Evolutionary conservation across 2,329 filamentous ascomycete genomes (phyloP).

Genomic region (Cryphonectria radicalis): DNA sequence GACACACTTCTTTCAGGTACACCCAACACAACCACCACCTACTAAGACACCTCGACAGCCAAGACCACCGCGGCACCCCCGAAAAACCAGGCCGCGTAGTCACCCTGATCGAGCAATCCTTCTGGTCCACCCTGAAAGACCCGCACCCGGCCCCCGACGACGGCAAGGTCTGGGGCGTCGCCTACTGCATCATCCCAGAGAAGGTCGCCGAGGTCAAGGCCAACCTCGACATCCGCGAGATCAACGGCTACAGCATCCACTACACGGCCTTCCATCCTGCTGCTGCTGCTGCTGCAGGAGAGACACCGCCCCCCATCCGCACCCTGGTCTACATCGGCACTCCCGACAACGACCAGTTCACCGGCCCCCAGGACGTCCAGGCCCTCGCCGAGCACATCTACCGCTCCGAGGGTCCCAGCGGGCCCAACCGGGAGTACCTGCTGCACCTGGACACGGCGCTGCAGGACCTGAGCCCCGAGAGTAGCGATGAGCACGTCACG

Average conservation of each 20-base stretch:
- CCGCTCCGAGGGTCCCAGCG: slow-evolving; percentile 78
- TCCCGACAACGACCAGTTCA: slow-evolving; percentile 89
- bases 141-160: slow-evolving; percentile 64
- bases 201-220: slow-evolving; percentile 78
- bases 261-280: slow-evolving; percentile 71
- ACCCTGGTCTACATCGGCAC: slow-evolving; percentile 81
- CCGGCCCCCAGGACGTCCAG: slow-evolving; percentile 80
- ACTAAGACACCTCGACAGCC: slow-evolving; percentile 53
- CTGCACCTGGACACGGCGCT: slow-evolving; percentile 79
- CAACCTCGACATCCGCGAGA: slow-evolving; percentile 95
- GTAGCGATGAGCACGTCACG: slow-evolving; percentile 80
- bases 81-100: slow-evolving; percentile 87
- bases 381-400: slow-evolving; percentile 80
- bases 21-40: background rate
- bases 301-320: slow-evolving; percentile 11
- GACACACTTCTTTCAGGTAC: no score
- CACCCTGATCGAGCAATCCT: slow-evolving; percentile 82
- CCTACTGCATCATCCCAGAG: slow-evolving; percentile 78
- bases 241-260: slow-evolving; percentile 96
- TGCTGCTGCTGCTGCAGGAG: background rate
- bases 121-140: slow-evolving; percentile 80
- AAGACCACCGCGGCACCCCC: slow-evolving; percentile 93
- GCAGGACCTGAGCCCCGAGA: slow-evolving; percentile 72
- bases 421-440: slow-evolving; percentile 88
- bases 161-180: slow-evolving; percentile 81